Evolutionary conservation across 768 basidiomycete species (phyloP).

Genomic region (Lactifluus subvellereus): DNA sequence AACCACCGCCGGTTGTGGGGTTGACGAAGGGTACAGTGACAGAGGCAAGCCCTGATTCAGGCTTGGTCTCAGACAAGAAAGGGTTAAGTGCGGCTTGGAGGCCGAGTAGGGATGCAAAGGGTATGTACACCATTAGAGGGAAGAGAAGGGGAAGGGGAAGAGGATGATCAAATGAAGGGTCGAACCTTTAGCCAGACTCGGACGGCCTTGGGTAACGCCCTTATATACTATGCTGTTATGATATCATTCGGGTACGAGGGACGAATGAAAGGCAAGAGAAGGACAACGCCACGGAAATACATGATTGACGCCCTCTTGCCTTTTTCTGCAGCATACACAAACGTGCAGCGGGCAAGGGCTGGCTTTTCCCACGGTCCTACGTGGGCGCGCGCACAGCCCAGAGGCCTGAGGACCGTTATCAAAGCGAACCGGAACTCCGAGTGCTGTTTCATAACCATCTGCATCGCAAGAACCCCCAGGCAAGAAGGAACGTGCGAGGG

Average conservation of each 20-base stretch:
- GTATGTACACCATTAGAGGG: conserved; percentile 9
- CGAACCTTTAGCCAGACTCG: not conserved
- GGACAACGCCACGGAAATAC: not conserved
- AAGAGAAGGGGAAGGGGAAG: not conserved
- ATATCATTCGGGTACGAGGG: too few relatives aligned
- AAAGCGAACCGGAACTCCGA: too few relatives aligned
- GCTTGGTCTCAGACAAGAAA: not conserved
- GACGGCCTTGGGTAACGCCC: not conserved
- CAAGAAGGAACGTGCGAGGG: not conserved
- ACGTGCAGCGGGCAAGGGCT: too few relatives aligned
- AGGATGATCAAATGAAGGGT: not conserved
- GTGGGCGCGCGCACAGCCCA: too few relatives aligned
- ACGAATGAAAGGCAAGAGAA: not conserved
- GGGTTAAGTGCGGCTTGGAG: conserved; percentile 6
- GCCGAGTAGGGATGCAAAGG: conserved; percentile 5
- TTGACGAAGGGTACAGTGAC: not conserved
- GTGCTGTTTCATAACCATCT: too few relatives aligned
- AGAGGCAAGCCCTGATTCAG: not conserved
- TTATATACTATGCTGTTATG: not conserved
- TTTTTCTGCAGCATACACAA: too few relatives aligned
- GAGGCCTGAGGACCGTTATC: too few relatives aligned
- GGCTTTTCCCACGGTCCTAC: too few relatives aligned
- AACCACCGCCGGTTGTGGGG: not conserved
- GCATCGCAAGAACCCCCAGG: not conserved
- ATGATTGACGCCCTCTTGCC: too few relatives aligned